Evolutionary conservation across 2,329 filamentous ascomycete genomes (phyloP).

Genomic region (Cordyceps sp.): DNA sequence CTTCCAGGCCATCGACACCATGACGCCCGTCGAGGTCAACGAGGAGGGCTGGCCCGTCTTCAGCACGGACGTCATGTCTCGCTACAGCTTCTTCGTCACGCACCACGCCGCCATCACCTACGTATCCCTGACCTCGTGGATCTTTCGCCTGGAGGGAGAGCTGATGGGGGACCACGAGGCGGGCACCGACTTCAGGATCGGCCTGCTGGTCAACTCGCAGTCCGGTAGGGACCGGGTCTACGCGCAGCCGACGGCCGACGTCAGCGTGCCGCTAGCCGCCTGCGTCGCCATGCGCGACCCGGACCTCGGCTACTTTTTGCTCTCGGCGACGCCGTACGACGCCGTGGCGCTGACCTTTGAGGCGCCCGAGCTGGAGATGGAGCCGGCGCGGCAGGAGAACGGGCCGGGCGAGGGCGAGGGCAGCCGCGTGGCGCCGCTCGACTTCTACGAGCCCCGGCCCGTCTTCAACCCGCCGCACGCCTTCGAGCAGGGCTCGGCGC

Average conservation of each 20-base stretch:
- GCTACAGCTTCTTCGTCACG: conserved; percentile 47
- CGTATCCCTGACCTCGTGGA: conserved; percentile 44
- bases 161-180: conserved; percentile 36
- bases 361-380: conserved; percentile 33
- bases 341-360: conserved; percentile 45
- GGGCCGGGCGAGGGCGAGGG: conserved; percentile 23
- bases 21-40: conserved; percentile 34
- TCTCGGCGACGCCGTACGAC: conserved; percentile 41
- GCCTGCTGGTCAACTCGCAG: conserved; percentile 41
- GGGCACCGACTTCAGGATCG: conserved; percentile 44
- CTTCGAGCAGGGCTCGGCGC: conserved; percentile 38
- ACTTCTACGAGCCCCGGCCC: conserved; percentile 46
- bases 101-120: conserved; percentile 43
- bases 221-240: conserved; percentile 41
- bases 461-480: conserved; percentile 45
- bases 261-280: conserved; percentile 32
- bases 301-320: conserved; percentile 45
- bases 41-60: conserved; percentile 47
- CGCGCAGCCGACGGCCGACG: conserved; percentile 30
- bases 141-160: conserved; percentile 46
- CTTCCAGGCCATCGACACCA: conserved; percentile 46
- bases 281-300: conserved; percentile 38
- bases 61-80: conserved; percentile 41
- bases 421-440: conserved; percentile 24
- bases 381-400: conserved; percentile 24